phyloP scores from a whole-genome alignment of 352 stramenopile species.

The Achlya hypogyna region DNA sequence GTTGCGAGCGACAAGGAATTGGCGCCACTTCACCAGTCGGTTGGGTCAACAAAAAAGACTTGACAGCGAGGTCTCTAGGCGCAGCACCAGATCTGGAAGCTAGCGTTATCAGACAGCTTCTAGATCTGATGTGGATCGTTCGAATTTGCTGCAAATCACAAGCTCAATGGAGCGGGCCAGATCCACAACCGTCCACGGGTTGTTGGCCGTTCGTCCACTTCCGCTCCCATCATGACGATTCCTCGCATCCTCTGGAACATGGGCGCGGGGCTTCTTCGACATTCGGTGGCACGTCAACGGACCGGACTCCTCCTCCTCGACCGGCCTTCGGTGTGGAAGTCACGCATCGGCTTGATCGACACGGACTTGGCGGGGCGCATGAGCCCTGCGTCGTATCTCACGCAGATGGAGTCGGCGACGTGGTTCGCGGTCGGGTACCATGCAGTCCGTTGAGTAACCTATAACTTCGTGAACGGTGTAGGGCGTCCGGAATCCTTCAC shows the following conservation, averaged over 20 bases:
- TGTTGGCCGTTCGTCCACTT: too few species aligned
- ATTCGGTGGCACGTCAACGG: conserved; percentile 30
- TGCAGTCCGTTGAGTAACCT: neutral
- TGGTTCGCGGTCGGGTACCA: conserved; percentile 50
- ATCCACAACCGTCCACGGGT: too few species aligned
- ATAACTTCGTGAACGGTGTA: neutral
- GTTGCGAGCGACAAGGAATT: too few species aligned
- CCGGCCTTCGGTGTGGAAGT: conserved; percentile 47
- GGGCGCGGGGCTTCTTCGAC: conserved; percentile 37
- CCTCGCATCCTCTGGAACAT: conserved; percentile 65
- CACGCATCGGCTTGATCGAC: conserved; percentile 42
- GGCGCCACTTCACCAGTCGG: too few species aligned
- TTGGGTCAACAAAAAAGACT: too few species aligned
- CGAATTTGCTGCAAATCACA: too few species aligned
- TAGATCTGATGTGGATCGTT: too few species aligned
- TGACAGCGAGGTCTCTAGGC: too few species aligned
- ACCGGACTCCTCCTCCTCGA: conserved; percentile 36
- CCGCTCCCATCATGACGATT: conserved; percentile 52
- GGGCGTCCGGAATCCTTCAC: neutral
- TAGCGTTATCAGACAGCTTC: too few species aligned
- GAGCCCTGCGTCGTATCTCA: conserved; percentile 53
- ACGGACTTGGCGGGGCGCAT: conserved; percentile 41
- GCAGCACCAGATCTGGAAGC: too few species aligned
- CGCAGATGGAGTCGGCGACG: conserved; percentile 58
- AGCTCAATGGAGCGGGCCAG: too few species aligned